Evolutionary conservation across 2,329 filamentous ascomycete species (phyloP).

Genomic region (Fusarium sp.): DNA sequence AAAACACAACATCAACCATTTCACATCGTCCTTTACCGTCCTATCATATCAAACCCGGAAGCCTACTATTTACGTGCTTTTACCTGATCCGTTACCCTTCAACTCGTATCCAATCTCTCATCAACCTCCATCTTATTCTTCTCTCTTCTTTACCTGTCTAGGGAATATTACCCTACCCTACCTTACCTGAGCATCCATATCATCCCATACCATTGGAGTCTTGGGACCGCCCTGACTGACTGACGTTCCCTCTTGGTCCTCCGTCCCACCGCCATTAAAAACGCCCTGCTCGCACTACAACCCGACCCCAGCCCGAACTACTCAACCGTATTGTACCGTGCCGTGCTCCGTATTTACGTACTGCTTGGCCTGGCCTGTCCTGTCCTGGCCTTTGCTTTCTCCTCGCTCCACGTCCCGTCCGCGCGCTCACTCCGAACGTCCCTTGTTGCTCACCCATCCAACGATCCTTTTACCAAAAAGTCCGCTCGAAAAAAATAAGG

Average conservation of each 20-base stretch:
- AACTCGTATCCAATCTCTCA: constrained; percentile 46
- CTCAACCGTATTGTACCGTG: constrained; percentile 29
- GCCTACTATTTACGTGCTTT: constrained; percentile 25
- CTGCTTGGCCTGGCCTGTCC: constrained; percentile 13
- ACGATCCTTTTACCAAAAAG: constrained; percentile 33
- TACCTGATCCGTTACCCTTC: constrained; percentile 9
- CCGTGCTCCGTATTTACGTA: constrained; percentile 40
- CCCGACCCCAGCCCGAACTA: constrained; percentile 14
- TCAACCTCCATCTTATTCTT: constrained; percentile 9
- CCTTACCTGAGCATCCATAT: not conserved
- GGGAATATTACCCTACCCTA: not conserved
- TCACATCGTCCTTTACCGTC: constrained; percentile 16
- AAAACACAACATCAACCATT: constrained; percentile 24
- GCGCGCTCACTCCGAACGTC: constrained; percentile 37
- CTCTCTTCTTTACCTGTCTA: constrained; percentile 16
- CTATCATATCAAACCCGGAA: constrained; percentile 15
- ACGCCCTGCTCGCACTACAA: constrained; percentile 28
- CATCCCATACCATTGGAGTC: not conserved
- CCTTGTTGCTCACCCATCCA: constrained; percentile 40
- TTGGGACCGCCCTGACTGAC: constrained; percentile 31
- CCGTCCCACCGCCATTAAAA: constrained; percentile 45
- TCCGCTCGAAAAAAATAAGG: constrained; percentile 40
- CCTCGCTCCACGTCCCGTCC: constrained; percentile 34
- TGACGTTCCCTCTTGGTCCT: constrained; percentile 20
- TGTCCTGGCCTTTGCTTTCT: constrained; percentile 19